Evolutionary conservation across 345 rosid genomes (phyloP), one percentile per base, ranked within the genome.

Genomic region (Clausena lansium): DNA sequence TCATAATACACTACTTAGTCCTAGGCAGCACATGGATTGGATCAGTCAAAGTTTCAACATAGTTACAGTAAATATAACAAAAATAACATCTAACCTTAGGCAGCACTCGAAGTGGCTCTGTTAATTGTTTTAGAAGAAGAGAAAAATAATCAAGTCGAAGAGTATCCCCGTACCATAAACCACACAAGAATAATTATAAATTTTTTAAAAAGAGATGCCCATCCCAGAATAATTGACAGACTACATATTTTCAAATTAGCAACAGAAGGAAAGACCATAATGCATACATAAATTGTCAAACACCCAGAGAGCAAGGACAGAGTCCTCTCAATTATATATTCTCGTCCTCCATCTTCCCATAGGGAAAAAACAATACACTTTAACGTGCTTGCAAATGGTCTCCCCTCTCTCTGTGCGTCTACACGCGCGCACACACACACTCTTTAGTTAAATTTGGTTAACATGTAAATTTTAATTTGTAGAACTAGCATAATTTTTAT

Each of bases 61-160:
- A 63, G 67, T 20, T 57, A 60, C 33, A 27, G n/a, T 55, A 10
- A 25, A 39, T 33, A 19, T 50, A 73, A 77, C 22, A 70, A 71
- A 27, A 45, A 33, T 27, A 15, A 35, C 14, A 54, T 35, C 82
- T 59, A 84, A 95, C 99, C 99, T 93, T 94, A 74, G 97, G 94
- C 83, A 91, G 82, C 64, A 78, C 41, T 67, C 88, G 92, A 65
- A 96, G 97, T 70, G 98, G 98, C 79, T 86, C 86, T 15, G 95
- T 91, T 85, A 96, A 84, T 79, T 86, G 95, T 55, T 86, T 88
- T 81, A 88, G 81, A 83, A 96, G 85, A 71, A 87, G 88, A 17
- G 93, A 83, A 68, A 91, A 81, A 81, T 94, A 91, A 24, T 96
- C 97, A 70, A 94, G 85, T 67, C 98, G 95, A 80, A 96, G 90